Base-by-base conservation (phyloP, 1,139 yeast genomes). In the Yamadazyma kanchanaburiensis region DNA sequence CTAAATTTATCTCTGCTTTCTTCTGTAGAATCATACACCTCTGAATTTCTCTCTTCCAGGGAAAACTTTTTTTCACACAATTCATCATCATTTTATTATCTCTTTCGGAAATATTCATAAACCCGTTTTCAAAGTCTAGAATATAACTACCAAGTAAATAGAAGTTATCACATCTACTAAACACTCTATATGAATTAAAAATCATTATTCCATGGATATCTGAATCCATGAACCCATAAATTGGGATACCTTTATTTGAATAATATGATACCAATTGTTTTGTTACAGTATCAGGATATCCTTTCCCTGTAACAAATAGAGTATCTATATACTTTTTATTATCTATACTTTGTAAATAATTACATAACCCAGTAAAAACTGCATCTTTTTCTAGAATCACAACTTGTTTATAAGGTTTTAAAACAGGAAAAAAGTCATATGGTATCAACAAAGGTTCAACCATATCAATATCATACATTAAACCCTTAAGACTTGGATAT, bases 201-300 rank as follows among this genome's bases (percentile, higher is more conserved):
- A 85, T 85, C 41, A 70, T 66, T 6, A 82, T 48, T 0, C 95
- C 95, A 51, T 79, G 76, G 1, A 86, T 77, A 48, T 85, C 95
- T 5, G 85, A 72, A 51, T 67, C 74, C 35, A 64, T 55, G 37
- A 65, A 65, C 0, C 51, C 63, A 10, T 48, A 26, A 3, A 56
- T 73, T 72, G 31, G 77, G 64, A 17, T 67, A 37, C 4, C 28
- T 11, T 25, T 10, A 4, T 24, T 10, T 15, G 46, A 38, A 34
- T 56, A 28, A 5, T 28, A 16, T 13, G 31, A 27, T 3, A 58
- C 48, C 34, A 60, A 59, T 13, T 32, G 33, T 30, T 49, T 46
- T 1, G 69, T 60, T 9, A 58, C 36, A 5, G 38, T 32, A 35
- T 64, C 70, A 0, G 94, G 89, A 40, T 64, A 81, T 4, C 94